phyloP scores from a whole-genome alignment of 2,329 filamentous ascomycete genomes.

The Xylariaceae sp. region DNA sequence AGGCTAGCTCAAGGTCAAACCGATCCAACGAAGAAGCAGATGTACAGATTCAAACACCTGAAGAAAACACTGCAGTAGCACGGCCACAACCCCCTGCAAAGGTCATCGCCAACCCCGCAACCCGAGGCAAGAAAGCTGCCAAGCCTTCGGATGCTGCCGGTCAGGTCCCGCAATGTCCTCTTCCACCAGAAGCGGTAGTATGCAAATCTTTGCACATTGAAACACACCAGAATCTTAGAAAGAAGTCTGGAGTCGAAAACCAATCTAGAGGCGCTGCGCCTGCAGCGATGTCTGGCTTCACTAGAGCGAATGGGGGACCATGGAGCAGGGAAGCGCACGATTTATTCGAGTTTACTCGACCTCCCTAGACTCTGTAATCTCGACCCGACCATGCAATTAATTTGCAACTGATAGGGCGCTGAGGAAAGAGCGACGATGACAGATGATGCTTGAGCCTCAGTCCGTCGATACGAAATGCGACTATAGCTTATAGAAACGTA shows the following conservation, averaged over 20 bases:
- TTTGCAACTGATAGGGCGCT: background rate
- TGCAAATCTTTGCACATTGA: background rate
- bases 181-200: conserved; percentile 25
- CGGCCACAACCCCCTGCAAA: conserved; percentile 14
- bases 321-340: conserved; percentile 73
- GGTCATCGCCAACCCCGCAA: conserved; percentile 51
- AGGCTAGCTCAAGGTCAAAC: conserved; percentile 2
- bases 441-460: background rate
- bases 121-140: conserved; percentile 56
- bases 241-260: conserved; percentile 5
- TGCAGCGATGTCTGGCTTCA: conserved; percentile 46
- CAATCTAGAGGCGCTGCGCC: conserved; percentile 10
- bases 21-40: conserved; percentile 1
- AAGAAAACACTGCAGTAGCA: conserved; percentile 1
- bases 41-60: conserved; percentile 3
- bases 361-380: conserved; percentile 36
- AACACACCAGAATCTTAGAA: conserved; percentile 10
- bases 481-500: background rate
- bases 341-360: conserved; percentile 63
- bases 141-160: conserved; percentile 55
- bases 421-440: background rate
- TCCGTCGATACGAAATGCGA: background rate
- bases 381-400: background rate
- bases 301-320: conserved; percentile 59
- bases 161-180: conserved; percentile 44